These are phyloP conservation scores for Xerocomellus dryophilus DNA, from an alignment of 768 basidiomycete genomes.

Conservation along the genomic window DNA sequence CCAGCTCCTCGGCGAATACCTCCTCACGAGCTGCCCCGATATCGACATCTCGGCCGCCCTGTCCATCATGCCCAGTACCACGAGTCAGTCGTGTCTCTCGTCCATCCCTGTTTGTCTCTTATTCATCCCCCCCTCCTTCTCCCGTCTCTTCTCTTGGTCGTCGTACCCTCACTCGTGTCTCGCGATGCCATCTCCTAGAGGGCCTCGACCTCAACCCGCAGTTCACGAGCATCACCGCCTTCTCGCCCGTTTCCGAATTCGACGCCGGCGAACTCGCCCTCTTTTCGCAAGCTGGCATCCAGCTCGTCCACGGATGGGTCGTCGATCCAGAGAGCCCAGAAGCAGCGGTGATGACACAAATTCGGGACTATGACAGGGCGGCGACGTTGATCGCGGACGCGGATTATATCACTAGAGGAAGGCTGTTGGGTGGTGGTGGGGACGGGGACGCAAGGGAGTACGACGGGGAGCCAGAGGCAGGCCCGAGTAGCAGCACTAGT, in stretches of 20 bases:
- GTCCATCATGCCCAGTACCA: conserved; percentile 54
- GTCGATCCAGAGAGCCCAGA: conserved; percentile 50
- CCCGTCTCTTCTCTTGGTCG: neutral
- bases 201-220: conserved; percentile 89
- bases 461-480: neutral
- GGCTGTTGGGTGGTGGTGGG: conserved; percentile 39
- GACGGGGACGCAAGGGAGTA: neutral
- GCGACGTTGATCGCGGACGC: conserved; percentile 76
- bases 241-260: conserved; percentile 56
- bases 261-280: conserved; percentile 78
- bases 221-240: conserved; percentile 68
- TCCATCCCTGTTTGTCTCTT: neutral
- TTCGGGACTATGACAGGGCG: conserved; percentile 70
- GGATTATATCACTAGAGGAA: conserved; percentile 66
- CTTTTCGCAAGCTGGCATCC: conserved; percentile 78
- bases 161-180: too few species aligned
- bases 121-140: neutral
- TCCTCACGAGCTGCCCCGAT: conserved; percentile 53
- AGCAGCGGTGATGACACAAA: conserved; percentile 46
- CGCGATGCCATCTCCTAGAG: conserved; percentile 38
- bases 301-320: conserved; percentile 84
- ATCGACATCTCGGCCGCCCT: conserved; percentile 33
- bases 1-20: conserved; percentile 78
- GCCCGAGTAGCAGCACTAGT: neutral
- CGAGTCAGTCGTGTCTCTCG: conserved; percentile 49